These are phyloP conservation scores for Lactarius quietus DNA, from an alignment of 768 basidiomycete species.

Conservation along the genomic window DNA sequence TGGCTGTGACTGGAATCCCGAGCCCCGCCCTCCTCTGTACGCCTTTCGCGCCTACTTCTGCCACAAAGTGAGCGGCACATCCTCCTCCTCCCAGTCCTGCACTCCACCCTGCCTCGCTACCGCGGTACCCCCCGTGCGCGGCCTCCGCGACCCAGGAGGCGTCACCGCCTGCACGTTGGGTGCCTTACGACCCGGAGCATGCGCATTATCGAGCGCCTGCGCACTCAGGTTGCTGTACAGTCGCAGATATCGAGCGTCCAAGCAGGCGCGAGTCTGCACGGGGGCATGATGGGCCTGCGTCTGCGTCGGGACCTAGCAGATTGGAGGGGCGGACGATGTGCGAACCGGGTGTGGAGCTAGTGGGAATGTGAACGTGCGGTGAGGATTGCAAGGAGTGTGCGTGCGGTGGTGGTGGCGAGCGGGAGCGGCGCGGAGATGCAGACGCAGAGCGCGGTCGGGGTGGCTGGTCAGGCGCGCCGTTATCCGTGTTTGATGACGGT, in stretches of 20 bases:
- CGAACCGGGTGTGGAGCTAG: background rate
- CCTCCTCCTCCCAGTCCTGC: conserved; percentile 59
- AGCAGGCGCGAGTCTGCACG: conserved; percentile 40
- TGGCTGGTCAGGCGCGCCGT: conserved; percentile 27
- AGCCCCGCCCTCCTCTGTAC: too few species aligned
- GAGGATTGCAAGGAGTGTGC: conserved; percentile 37
- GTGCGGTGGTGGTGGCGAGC: conserved; percentile 18
- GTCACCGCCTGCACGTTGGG: conserved; percentile 59
- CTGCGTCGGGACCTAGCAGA: conserved; percentile 5
- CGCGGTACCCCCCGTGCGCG: too few species aligned
- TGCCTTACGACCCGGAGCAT: conserved; percentile 52
- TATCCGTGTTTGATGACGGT: background rate
- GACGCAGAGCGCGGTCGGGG: conserved; percentile 49
- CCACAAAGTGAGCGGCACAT: conserved; percentile 74
- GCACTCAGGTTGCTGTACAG: conserved; percentile 39
- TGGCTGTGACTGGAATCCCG: background rate
- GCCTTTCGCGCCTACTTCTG: conserved; percentile 40
- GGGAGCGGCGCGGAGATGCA: conserved; percentile 42
- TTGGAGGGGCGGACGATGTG: background rate
- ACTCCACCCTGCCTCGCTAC: too few species aligned
- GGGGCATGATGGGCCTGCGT: background rate
- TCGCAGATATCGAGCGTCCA: conserved; percentile 70
- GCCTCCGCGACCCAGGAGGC: conserved; percentile 35
- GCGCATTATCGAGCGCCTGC: conserved; percentile 26
- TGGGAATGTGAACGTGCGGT: conserved; percentile 20